Evolutionary conservation across 495 filamentous ascomycete species (phyloP).

Genomic region (Penicillium ucsense): DNA sequence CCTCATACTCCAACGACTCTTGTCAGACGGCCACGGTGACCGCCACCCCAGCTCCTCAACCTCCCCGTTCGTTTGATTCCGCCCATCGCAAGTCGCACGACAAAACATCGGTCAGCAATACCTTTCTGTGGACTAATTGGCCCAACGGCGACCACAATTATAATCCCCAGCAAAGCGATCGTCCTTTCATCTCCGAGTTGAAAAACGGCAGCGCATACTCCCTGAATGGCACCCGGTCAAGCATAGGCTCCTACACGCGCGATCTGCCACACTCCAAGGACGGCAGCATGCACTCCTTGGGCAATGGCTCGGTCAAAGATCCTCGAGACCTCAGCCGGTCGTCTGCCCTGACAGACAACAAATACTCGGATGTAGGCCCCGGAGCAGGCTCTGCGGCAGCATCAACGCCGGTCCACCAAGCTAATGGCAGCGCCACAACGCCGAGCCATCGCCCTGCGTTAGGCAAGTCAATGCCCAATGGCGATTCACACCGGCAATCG

Average conservation of each 20-base stretch:
- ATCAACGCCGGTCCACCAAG: slow-evolving; percentile 20
- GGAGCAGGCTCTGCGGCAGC: slow-evolving; percentile 22
- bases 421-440: slow-evolving; percentile 25
- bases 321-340: slow-evolving; percentile 29
- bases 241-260: slow-evolving; percentile 40
- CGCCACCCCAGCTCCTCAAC: slow-evolving; percentile 22
- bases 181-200: slow-evolving; percentile 23
- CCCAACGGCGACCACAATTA: slow-evolving; percentile 32
- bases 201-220: slow-evolving; percentile 39
- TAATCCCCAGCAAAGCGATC: slow-evolving; percentile 28
- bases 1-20: slow-evolving; percentile 33
- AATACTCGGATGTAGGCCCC: slow-evolving; percentile 24
- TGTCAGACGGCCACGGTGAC: slow-evolving; percentile 22
- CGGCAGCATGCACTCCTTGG: slow-evolving; percentile 42
- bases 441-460: slow-evolving; percentile 17
- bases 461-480: slow-evolving; percentile 32
- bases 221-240: slow-evolving; percentile 37
- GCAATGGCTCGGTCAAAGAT: slow-evolving; percentile 35
- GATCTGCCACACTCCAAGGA: slow-evolving; percentile 41
- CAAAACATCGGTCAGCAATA: slow-evolving; percentile 38
- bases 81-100: slow-evolving; percentile 34
- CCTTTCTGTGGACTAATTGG: slow-evolving; percentile 41
- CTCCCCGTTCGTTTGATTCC: slow-evolving; percentile 31
- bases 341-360: slow-evolving; percentile 27
- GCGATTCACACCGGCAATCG: slow-evolving; percentile 27